Evolutionary conservation across 1,139 yeast genomes (phyloP), one percentile per base, ranked within the genome.

Genomic region (Geotrichum aggregatum): DNA sequence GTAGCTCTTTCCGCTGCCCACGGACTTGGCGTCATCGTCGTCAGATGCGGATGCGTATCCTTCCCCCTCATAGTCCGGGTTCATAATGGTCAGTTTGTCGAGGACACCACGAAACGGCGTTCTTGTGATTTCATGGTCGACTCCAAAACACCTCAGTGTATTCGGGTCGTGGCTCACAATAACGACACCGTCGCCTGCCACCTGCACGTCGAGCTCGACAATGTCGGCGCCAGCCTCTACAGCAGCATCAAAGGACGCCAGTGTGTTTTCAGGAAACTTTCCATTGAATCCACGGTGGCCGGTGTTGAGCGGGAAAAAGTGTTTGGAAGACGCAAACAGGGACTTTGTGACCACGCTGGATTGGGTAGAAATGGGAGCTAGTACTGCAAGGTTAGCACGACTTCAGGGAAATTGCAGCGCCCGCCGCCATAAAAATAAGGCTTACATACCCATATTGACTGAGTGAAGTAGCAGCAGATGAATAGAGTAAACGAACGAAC

Each of bases 151-250:
- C 35, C 92, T 71, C 47, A 72, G 71, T 11, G 91, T 79, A 58
- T 69, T 74, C 8, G 75, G 71, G 63, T 85, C 92, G 67, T 92
- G 98, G 47, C 86, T 80, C 30, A 92, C 78, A 4, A 91, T 86
- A 26, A 88, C 75, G 3, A 78, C 78, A 11, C 83, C 80, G 67
- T 92, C 98, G 5, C 70, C 69, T 1, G 94, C 75, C 52, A 88
- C 73, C 74, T 91, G 96, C 45, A 91, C 73, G 66, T 92, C 96
- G 2, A 95, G 84, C 66, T 91, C 98, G 39, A 92, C 76, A 10
- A 81, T 77, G 19, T 79, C 77, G 26, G 87, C 89, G 0, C 92
- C 92, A 18, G 80, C 76, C 16, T 76, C 79, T 47, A 76, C 77
- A 21, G 96, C 94, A 51, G 82, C 82, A 18, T 79, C 72, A 67